These are phyloP conservation scores for Phytophthora ohioensis DNA, from an alignment of 352 stramenopile genomes.

Conservation along the genomic window DNA sequence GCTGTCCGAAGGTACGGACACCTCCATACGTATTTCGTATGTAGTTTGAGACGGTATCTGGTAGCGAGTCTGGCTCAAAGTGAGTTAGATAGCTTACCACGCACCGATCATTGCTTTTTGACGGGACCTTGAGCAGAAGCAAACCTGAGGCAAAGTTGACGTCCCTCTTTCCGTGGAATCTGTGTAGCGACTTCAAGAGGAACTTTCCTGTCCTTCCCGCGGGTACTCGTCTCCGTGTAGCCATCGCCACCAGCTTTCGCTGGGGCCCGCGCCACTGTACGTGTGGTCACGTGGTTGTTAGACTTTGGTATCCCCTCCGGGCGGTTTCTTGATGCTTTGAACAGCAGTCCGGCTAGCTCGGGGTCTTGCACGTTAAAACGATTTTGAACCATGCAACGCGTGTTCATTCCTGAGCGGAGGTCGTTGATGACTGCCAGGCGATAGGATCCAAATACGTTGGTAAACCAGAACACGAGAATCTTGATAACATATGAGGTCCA, in stretches of 20 bases:
- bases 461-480: constrained; percentile 12
- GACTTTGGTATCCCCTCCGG: not conserved
- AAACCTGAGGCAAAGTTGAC: not conserved
- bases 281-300: not conserved
- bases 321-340: not conserved
- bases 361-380: constrained; percentile 7
- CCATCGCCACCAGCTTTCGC: not conserved
- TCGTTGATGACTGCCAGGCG: constrained; percentile 1
- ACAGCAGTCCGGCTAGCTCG: not conserved
- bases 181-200: not conserved
- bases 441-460: constrained; percentile 1
- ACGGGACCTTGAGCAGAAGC: not conserved
- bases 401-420: not conserved
- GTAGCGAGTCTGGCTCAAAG: not conserved
- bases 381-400: not conserved
- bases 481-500: not conserved
- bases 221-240: not conserved
- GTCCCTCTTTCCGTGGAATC: not conserved
- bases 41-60: not conserved
- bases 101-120: not conserved
- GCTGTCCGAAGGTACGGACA: not conserved
- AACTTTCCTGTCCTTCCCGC: not conserved
- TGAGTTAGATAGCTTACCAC: not conserved
- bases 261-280: not conserved
- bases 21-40: not conserved